These are phyloP conservation scores for Neoboletus magnificus DNA, from an alignment of 768 basidiomycete species.

Conservation along the genomic window DNA sequence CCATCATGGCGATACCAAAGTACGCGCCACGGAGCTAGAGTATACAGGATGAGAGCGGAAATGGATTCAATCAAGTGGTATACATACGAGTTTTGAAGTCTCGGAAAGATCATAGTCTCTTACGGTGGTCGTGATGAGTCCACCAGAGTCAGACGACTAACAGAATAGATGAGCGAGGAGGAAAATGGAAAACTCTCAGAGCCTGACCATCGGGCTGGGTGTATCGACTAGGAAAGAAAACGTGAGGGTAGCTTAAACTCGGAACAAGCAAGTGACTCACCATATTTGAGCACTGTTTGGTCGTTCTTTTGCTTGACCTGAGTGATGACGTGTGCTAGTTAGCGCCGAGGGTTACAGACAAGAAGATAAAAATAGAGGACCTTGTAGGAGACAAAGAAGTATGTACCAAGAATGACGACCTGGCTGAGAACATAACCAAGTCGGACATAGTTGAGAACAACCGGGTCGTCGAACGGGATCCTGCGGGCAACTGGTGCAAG, in stretches of 20 bases:
- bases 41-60: not conserved
- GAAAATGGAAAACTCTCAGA: not conserved
- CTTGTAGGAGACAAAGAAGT: slow-evolving; percentile 76
- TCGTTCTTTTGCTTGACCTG: slow-evolving; percentile 96
- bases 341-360: not conserved
- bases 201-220: slow-evolving; percentile 67
- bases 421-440: slow-evolving; percentile 79
- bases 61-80: slow-evolving; percentile 22
- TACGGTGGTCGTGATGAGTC: slow-evolving; percentile 86
- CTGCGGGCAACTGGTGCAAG: slow-evolving; percentile 71
- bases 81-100: slow-evolving; percentile 71
- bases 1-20: slow-evolving; percentile 84
- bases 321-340: slow-evolving; percentile 13
- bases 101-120: slow-evolving; percentile 92
- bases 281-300: slow-evolving; percentile 93
- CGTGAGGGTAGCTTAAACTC: not conserved
- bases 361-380: slow-evolving; percentile 35
- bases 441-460: slow-evolving; percentile 77
- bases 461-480: slow-evolving; percentile 87
- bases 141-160: slow-evolving; percentile 61
- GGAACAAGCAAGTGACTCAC: slow-evolving; percentile 39
- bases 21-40: slow-evolving; percentile 60
- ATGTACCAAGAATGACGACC: slow-evolving; percentile 62
- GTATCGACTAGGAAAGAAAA: slow-evolving; percentile 59
- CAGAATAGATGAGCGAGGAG: not conserved